Percentiles rank a stretch among this genome's conserved stretches.
These are phyloP conservation scores for Neurospora crassa DNA, from an alignment of 2,329 filamentous ascomycete species.

Conservation along the genomic window DNA sequence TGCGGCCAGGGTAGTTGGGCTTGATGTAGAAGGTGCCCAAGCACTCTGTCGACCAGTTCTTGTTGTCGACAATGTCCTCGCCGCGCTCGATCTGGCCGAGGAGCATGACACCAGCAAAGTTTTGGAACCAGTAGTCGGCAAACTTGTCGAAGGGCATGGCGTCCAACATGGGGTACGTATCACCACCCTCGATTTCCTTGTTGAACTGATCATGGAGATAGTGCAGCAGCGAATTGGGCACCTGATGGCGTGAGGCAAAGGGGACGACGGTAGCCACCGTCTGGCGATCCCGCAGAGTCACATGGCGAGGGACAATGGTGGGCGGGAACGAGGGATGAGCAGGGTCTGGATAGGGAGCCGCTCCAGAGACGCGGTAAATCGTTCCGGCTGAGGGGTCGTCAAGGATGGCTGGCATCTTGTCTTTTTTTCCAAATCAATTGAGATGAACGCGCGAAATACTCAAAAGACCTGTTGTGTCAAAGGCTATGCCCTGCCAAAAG, in stretches of 20 bases:
- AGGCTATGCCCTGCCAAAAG: background rate
- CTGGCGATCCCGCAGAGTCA: slow-evolving; percentile 74
- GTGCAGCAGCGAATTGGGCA: slow-evolving; percentile 63
- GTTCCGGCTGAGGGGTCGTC: slow-evolving; percentile 65
- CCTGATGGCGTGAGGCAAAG: slow-evolving; percentile 65
- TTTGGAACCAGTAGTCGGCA: slow-evolving; percentile 80
- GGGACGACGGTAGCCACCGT: slow-evolving; percentile 78
- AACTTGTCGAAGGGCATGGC: slow-evolving; percentile 66
- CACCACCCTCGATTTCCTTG: slow-evolving; percentile 83
- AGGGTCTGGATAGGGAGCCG: slow-evolving; percentile 54
- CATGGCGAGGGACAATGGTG: slow-evolving; percentile 62
- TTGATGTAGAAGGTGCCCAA: slow-evolving; percentile 91
- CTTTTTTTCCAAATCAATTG: background rate
- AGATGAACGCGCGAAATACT: background rate
- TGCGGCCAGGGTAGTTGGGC: slow-evolving; percentile 84
- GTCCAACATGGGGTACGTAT: slow-evolving; percentile 84
- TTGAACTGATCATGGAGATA: slow-evolving; percentile 81
- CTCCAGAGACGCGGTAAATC: slow-evolving; percentile 60
- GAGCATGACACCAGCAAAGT: slow-evolving; percentile 82
- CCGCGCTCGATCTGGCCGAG: slow-evolving; percentile 61
- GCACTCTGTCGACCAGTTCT: slow-evolving; percentile 73
- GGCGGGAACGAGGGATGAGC: slow-evolving; percentile 54
- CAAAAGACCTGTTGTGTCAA: background rate
- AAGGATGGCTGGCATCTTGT: slow-evolving; percentile 64
- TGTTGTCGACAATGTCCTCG: slow-evolving; percentile 47